Evolutionary conservation across 768 basidiomycete genomes (phyloP), one percentile per base, ranked within the genome.

Genomic region (Naganishia onofrii): DNA sequence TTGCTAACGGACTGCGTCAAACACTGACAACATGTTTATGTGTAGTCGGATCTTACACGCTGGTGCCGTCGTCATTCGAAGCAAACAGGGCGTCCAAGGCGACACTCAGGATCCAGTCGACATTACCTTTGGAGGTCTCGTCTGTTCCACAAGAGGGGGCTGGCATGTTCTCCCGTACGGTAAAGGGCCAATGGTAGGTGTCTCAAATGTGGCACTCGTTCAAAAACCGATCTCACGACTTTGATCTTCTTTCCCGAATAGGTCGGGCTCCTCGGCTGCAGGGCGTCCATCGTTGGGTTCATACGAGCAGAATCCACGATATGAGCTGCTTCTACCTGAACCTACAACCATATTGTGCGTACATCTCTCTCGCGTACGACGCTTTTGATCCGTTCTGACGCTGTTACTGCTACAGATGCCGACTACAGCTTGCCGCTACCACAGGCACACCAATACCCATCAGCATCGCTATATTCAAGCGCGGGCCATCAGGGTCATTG

Each of bases 41-140:
- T 17, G 15, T 73, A 90, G 90, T 85, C 63, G 93, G 92, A 0
- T 85, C 88, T 58, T 96, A 93, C 75, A 92, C 89, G 0, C 72
- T 96, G 28, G 84, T 93, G n/a, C 83, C 91, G 9, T 97, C 95
- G 0, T 84, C 91, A 0, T 96, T 93, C 77, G 88, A 91, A 71
- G 88, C 92, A 0, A 82, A 81, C 15, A 86, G 90, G 68, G 83
- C 84, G 4, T 91, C 91, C 2, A 72, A 84, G 10, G 95, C 88
- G 80, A 84, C 83, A 0, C 79, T 96, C 29, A 84, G 83, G 28
- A 80, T 92, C 2, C 86, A 90, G 60, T 86, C 89, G 68, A 85
- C 87, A 0, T 54, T 75, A 0, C 84, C 86, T 0, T 84, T 93
- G 64, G 86, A 88, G 21, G 71, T 96, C 28, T 82, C 82, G 58